Evolutionary conservation across 805 yeast species (phyloP).

Genomic region (Starmera quercuum): DNA sequence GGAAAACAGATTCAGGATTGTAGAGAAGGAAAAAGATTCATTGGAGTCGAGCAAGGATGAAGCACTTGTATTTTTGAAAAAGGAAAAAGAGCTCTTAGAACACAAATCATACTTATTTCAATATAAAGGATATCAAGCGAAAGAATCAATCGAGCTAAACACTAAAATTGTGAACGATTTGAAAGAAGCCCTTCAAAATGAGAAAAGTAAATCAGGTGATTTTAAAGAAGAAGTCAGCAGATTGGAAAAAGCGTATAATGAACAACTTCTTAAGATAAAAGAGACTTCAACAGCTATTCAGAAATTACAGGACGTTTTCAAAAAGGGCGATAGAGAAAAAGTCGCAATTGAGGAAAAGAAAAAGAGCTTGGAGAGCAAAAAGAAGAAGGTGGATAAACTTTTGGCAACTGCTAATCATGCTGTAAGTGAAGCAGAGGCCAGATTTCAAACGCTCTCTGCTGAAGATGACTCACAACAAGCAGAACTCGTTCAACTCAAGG

Average conservation of each 20-base stretch:
- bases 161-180: constrained; percentile 30
- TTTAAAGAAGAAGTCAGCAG: constrained; percentile 29
- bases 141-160: constrained; percentile 31
- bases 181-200: constrained; percentile 33
- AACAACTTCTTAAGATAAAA: constrained; percentile 16
- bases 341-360: constrained; percentile 72
- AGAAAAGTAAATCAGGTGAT: constrained; percentile 33
- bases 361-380: constrained; percentile 55
- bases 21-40: constrained; percentile 61
- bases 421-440: constrained; percentile 35
- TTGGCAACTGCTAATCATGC: constrained; percentile 40
- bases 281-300: constrained; percentile 19
- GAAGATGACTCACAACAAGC: constrained; percentile 35
- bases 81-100: constrained; percentile 53
- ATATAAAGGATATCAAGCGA: constrained; percentile 33
- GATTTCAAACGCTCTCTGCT: constrained; percentile 35
- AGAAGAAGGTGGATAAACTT: constrained; percentile 49
- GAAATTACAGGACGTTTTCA: constrained; percentile 27
- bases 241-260: constrained; percentile 23
- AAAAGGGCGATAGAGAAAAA: constrained; percentile 44
- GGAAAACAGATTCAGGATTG: constrained; percentile 70
- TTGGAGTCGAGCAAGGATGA: constrained; percentile 59
- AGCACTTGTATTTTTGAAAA: constrained; percentile 57
- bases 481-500: constrained; percentile 38
- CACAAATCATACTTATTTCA: constrained; percentile 54